Percentiles rank a stretch among this genome's conserved stretches.
Conservation (phyloP, 768 basidiomycete genomes). For the Suillus ampliporus region DNA sequence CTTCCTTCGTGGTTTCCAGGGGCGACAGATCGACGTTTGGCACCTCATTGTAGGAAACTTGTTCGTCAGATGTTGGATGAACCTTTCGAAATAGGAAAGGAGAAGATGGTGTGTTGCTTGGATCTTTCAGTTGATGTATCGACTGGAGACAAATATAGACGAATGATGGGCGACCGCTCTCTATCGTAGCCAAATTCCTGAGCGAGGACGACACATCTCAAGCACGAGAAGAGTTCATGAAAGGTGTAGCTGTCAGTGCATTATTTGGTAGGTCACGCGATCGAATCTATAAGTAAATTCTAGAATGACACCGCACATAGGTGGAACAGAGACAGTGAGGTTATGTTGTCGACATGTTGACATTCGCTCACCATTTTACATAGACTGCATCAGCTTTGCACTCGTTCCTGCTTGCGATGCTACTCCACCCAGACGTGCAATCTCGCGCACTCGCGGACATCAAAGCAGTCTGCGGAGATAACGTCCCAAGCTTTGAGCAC, state of each 20-base stretch:
- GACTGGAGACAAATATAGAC: background rate
- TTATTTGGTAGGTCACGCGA: no score
- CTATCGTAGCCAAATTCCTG: slow-evolving; percentile 1
- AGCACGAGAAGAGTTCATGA: slow-evolving; percentile 8
- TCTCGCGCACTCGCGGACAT: slow-evolving; percentile 32
- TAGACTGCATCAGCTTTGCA: slow-evolving; percentile 23
- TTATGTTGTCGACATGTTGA: background rate
- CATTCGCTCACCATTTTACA: background rate
- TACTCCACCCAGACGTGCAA: slow-evolving; percentile 33
- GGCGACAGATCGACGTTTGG: slow-evolving; percentile 1
- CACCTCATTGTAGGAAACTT: background rate
- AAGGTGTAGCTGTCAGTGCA: slow-evolving; percentile 1
- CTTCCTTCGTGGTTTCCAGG: slow-evolving; percentile 21
- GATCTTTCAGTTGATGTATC: no score
- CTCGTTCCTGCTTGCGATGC: slow-evolving; percentile 33
- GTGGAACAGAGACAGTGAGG: slow-evolving; percentile 28
- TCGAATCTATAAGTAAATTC: background rate
- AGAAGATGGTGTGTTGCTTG: slow-evolving; percentile 26
- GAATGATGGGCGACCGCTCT: background rate
- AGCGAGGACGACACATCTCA: background rate
- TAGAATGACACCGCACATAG: slow-evolving; percentile 6
- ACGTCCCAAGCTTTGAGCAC: slow-evolving; percentile 34
- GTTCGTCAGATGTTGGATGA: slow-evolving; percentile 14
- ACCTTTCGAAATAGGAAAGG: slow-evolving; percentile 33
- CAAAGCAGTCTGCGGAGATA: slow-evolving; percentile 27